Base-by-base conservation (phyloP, 257 asterid genomes). In the Gentiana straminea region DNA sequence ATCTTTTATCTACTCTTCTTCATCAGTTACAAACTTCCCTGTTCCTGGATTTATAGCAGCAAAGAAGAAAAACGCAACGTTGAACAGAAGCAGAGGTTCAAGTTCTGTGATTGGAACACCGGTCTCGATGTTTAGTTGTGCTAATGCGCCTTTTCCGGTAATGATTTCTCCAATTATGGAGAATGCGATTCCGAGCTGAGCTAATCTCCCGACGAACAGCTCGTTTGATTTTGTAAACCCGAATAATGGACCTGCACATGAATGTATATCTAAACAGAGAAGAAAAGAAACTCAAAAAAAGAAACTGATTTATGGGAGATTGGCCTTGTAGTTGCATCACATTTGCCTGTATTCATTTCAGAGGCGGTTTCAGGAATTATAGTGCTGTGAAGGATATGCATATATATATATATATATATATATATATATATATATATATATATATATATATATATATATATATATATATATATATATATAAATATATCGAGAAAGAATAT, bases 211-310 rank as follows among this genome's bases (percentile, higher is more conserved):
- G 3, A 91, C 98, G 60, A 91, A 91, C 33, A 91, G 70, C 79
- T 91, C 98, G 57, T 91, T 91, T 32, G 98, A 59, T 59, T 91
- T 91, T 43, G 98, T 91, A 86, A 91, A 91, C 63, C 98, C 98
- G 13, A 91, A 84, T 12, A 91, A 49, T 2, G 89, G 96, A 33
- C 98, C 98, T 90, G 65, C 54, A 55, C 34, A 51, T 35, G 35
- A 66, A 34, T 49, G 33, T 33, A 54, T 55, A 43, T 60, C 64
- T 50, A 11, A 51, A 7, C 1, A 51, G 1, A 46, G 15, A 10
- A 24, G 11, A 58, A 38, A 3, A 2, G 34, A 48, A 33, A 32
- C 13, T 2, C 24, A 24, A 24, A 24, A 24, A 24, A 24, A 24
- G 24, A 24, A 24, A 24, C 24, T 24, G 24, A 24, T 24, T 24